These are phyloP conservation scores for Paratinospora sagittata DNA, from an alignment of 164 flowering plant species.

Conservation along the genomic window DNA sequence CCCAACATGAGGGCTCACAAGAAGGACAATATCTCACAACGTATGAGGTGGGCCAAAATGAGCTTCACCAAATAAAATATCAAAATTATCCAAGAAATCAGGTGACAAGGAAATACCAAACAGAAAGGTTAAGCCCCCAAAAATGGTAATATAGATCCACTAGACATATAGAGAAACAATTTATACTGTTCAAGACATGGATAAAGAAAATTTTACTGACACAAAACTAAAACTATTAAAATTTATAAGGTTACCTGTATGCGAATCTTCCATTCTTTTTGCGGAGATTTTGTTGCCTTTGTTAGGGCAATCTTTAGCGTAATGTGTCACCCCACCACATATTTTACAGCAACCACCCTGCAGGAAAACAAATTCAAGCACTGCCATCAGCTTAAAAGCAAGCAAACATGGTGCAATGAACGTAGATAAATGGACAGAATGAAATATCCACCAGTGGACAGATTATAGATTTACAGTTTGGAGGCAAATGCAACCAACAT, in stretches of 20 bases:
- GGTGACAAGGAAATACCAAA: too few relatives aligned
- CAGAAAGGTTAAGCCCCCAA: too few relatives aligned
- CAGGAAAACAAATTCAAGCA: neutral
- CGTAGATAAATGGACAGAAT: neutral
- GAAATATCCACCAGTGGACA: neutral
- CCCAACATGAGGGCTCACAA: too few relatives aligned
- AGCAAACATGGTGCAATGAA: neutral
- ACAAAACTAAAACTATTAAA: neutral
- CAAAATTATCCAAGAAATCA: too few relatives aligned
- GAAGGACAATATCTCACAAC: too few relatives aligned
- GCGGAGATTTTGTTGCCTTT: constrained; percentile 33
- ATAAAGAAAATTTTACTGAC: neutral
- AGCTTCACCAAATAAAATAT: too few relatives aligned
- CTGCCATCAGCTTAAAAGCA: neutral
- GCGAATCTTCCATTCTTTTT: neutral
- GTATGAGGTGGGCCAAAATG: too few relatives aligned
- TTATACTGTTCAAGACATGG: too few relatives aligned
- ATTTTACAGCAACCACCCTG: constrained; percentile 93
- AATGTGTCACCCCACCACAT: constrained; percentile 81
- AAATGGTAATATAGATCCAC: too few relatives aligned
- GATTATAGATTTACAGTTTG: neutral
- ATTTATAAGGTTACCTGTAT: constrained; percentile 27
- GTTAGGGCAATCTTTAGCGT: constrained; percentile 84
- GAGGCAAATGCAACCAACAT: neutral
- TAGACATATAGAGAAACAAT: too few relatives aligned